Evolutionary conservation across 805 yeast genomes (phyloP).

Genomic region (Saccharomycopsis fermentans): DNA sequence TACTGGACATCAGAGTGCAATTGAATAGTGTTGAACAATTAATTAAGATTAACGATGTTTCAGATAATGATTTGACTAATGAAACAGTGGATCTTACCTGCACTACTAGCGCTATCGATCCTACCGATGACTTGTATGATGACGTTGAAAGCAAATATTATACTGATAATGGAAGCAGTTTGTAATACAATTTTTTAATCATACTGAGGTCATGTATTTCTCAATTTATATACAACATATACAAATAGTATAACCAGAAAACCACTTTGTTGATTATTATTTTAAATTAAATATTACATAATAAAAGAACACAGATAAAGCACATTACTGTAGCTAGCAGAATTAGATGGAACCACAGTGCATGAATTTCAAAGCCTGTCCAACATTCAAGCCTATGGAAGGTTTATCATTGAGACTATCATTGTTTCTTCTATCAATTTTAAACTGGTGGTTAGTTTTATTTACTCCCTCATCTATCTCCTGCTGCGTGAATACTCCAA

Average conservation of each 20-base stretch:
- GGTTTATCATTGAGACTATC: conserved; percentile 1
- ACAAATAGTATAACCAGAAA: not conserved
- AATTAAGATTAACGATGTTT: not conserved
- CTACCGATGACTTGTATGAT: not conserved
- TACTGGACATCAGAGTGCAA: conserved; percentile 11
- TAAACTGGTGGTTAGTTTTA: conserved; percentile 4
- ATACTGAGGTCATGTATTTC: not conserved
- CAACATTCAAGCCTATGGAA: conserved; percentile 6
- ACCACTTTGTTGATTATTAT: not conserved
- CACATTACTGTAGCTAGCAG: not conserved
- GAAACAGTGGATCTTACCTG: not conserved
- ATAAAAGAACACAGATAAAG: not conserved
- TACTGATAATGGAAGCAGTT: not conserved
- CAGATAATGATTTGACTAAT: not conserved
- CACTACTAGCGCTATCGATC: not conserved
- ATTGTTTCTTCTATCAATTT: conserved; percentile 3
- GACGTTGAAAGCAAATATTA: not conserved
- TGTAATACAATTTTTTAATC: not conserved
- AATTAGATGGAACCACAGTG: conserved; percentile 9
- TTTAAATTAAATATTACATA: not conserved
- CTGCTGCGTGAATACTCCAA: conserved; percentile 15
- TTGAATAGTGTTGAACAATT: conserved; percentile 6
- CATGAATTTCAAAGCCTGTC: conserved; percentile 14
- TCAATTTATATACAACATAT: no score
- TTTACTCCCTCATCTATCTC: conserved; percentile 14